Percentiles rank a stretch among this genome's conserved stretches.
These are phyloP conservation scores for Sordariomycetes sp. DNA, from an alignment of 2,329 filamentous ascomycete genomes.

Conservation along the genomic window DNA sequence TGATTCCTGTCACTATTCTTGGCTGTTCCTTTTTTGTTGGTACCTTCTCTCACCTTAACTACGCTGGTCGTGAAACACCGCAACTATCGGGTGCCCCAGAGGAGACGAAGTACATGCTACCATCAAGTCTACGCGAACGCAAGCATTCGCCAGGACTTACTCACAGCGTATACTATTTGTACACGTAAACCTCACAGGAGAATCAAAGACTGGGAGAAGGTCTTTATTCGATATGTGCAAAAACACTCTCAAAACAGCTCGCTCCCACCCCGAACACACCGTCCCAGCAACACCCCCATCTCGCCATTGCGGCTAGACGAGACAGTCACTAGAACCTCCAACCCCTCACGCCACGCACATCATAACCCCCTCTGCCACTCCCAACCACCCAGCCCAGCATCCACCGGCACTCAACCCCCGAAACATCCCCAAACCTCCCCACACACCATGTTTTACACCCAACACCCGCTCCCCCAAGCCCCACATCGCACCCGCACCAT, in stretches of 20 bases:
- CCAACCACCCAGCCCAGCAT: not conserved
- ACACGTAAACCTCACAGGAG: not conserved
- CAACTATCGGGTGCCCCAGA: too few relatives aligned
- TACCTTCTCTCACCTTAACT: too few relatives aligned
- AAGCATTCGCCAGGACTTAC: too few relatives aligned
- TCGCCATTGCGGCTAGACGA: not conserved
- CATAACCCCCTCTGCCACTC: not conserved
- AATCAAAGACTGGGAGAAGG: not conserved
- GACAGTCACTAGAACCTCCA: not conserved
- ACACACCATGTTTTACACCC: not conserved
- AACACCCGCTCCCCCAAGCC: too few relatives aligned
- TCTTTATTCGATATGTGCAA: not conserved
- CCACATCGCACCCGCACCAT: not conserved
- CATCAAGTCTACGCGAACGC: too few relatives aligned
- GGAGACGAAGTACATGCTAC: too few relatives aligned
- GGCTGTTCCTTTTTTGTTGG: too few relatives aligned
- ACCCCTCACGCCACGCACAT: not conserved
- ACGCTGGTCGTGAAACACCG: too few relatives aligned
- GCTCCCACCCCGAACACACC: not conserved
- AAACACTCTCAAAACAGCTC: not conserved
- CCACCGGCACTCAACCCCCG: not conserved
- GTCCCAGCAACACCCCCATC: not conserved
- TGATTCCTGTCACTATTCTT: too few relatives aligned
- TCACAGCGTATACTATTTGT: not conserved
- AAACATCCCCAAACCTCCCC: not conserved